Conservation (phyloP, 345 rosid genomes). For the Erysimum cheiranthoides region DNA sequence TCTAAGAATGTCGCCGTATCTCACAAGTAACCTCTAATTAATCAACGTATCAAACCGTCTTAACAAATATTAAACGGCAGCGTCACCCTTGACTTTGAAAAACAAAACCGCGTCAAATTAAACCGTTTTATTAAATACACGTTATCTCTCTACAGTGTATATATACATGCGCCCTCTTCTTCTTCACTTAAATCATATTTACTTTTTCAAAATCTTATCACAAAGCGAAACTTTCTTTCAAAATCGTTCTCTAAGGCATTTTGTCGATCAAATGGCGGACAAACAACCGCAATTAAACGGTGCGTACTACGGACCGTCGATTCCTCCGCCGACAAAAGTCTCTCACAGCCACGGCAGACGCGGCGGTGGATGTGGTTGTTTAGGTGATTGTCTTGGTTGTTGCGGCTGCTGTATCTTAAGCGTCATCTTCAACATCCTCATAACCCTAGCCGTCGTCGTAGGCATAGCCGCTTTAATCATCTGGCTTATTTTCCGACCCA, state of each 20-base stretch:
- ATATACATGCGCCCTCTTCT: constrained; percentile 18
- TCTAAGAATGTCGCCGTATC: neutral
- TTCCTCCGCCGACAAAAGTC: constrained; percentile 58
- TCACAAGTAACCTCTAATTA: constrained; percentile 27
- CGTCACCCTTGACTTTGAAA: constrained; percentile 42
- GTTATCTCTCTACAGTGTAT: constrained; percentile 29
- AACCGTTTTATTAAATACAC: constrained; percentile 40
- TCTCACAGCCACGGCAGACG: constrained; percentile 56
- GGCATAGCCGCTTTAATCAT: constrained; percentile 58
- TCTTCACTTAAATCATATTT: neutral
- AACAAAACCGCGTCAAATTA: constrained; percentile 40
- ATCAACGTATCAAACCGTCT: constrained; percentile 8
- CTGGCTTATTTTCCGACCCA: constrained; percentile 75
- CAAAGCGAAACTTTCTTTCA: constrained; percentile 7
- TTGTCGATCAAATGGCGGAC: constrained; percentile 55
- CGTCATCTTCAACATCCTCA: constrained; percentile 57
- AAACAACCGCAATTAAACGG: constrained; percentile 62
- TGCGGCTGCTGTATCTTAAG: constrained; percentile 70
- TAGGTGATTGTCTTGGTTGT: constrained; percentile 44
- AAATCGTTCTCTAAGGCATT: neutral
- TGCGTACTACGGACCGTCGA: constrained; percentile 71
- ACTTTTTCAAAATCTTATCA: neutral
- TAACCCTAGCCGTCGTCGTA: constrained; percentile 44
- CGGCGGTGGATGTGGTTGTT: constrained; percentile 40
- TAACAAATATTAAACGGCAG: neutral